Evolutionary conservation across 2,329 filamentous ascomycete species (phyloP).

Genomic region (Hypoxylon sp.): DNA sequence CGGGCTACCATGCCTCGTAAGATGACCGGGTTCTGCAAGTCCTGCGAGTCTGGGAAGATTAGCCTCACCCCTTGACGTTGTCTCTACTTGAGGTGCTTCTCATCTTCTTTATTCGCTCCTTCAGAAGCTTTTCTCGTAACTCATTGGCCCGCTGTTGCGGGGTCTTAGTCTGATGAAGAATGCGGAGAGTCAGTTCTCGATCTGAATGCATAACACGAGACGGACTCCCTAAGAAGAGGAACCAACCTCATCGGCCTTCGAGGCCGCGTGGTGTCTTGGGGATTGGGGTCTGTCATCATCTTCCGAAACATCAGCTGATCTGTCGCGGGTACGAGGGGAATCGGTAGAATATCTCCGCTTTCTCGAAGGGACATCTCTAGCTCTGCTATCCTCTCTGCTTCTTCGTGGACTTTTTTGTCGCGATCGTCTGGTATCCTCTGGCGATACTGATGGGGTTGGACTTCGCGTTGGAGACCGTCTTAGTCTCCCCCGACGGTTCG

Average conservation of each 20-base stretch:
- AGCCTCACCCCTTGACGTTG: slow-evolving; percentile 59
- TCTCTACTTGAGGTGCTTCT: slow-evolving; percentile 62
- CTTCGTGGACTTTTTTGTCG: slow-evolving; percentile 39
- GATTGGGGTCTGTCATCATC: slow-evolving; percentile 59
- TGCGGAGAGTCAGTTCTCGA: slow-evolving; percentile 54
- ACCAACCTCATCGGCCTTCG: slow-evolving; percentile 60
- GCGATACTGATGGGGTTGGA: slow-evolving; percentile 48
- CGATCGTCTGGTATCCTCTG: slow-evolving; percentile 43
- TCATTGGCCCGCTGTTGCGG: slow-evolving; percentile 60
- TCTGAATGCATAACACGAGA: slow-evolving; percentile 43
- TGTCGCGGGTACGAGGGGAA: slow-evolving; percentile 64
- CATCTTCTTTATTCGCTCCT: slow-evolving; percentile 68
- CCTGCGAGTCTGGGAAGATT: slow-evolving; percentile 60
- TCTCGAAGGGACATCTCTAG: slow-evolving; percentile 54
- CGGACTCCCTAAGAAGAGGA: slow-evolving; percentile 51
- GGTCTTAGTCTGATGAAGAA: slow-evolving; percentile 53
- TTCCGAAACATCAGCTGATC: slow-evolving; percentile 69
- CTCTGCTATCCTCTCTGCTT: slow-evolving; percentile 44
- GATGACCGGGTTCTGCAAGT: slow-evolving; percentile 51
- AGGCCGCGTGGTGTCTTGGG: slow-evolving; percentile 51
- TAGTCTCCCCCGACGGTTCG: slow-evolving; percentile 53
- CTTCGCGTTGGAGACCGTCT: slow-evolving; percentile 54
- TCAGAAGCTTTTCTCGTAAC: slow-evolving; percentile 64
- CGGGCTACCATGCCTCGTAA: slow-evolving; percentile 22
- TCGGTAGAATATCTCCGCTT: slow-evolving; percentile 66